Conservation (phyloP, 306 rosid species). For the Quercus parvula region DNA sequence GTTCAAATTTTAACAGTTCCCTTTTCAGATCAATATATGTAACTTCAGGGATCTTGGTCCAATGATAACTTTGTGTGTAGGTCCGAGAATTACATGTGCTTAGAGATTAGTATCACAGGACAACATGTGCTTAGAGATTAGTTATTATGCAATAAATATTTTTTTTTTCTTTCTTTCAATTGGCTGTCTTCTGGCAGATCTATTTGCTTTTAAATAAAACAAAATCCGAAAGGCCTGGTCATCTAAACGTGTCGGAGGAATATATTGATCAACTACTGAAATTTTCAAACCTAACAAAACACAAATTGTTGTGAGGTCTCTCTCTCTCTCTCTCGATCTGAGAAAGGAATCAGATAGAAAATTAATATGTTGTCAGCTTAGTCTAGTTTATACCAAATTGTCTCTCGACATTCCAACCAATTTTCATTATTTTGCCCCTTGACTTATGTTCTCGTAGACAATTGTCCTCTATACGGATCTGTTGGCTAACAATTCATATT, state of each 20-base stretch:
- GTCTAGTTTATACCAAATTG: slow-evolving; percentile 8
- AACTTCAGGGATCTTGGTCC: too few species aligned
- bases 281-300: neutral
- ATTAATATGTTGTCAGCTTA: neutral
- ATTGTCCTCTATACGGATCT: neutral
- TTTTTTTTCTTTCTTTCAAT: neutral
- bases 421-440: slow-evolving; percentile 5
- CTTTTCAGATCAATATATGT: too few species aligned
- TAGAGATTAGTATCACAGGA: too few species aligned
- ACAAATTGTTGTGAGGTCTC: slow-evolving; percentile 27
- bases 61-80: too few species aligned
- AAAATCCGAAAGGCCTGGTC: neutral
- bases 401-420: slow-evolving; percentile 26
- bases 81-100: too few species aligned
- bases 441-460: neutral
- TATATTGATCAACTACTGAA: neutral
- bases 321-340: neutral
- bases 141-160: too few species aligned
- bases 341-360: neutral
- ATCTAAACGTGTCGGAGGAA: neutral
- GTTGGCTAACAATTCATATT: neutral
- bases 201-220: too few species aligned
- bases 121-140: too few species aligned
- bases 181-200: neutral
- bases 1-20: too few species aligned